These are phyloP conservation scores for Favolaschia claudopus DNA, from an alignment of 768 basidiomycete genomes.

Conservation along the genomic window DNA sequence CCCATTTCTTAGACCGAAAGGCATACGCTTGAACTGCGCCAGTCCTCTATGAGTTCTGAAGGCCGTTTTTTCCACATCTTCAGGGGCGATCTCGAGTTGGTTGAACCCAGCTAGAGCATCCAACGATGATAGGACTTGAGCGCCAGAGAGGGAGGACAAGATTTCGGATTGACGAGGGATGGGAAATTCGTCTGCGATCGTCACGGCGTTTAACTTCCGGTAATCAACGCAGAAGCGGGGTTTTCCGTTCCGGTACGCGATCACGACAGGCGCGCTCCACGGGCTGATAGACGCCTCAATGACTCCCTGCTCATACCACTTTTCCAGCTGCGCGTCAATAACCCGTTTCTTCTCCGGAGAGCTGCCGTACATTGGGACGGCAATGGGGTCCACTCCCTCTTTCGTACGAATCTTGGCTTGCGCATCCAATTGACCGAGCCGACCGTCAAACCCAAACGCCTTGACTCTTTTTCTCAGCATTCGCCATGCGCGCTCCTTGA, in stretches of 20 bases:
- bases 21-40: neutral
- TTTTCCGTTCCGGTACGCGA: too few species aligned
- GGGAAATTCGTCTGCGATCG: too few species aligned
- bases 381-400: neutral
- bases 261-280: too few species aligned
- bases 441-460: neutral
- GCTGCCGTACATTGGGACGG: constrained; percentile 16
- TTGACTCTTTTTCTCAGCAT: neutral
- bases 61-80: neutral
- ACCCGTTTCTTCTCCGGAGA: too few species aligned
- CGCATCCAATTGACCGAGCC: neutral
- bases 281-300: too few species aligned
- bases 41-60: neutral
- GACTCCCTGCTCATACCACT: too few species aligned
- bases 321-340: too few species aligned
- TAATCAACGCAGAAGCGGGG: too few species aligned
- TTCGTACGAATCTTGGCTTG: neutral
- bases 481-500: too few species aligned
- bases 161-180: neutral
- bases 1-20: too few species aligned
- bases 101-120: neutral
- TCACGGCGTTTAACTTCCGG: too few species aligned
- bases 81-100: neutral
- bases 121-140: neutral
- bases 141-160: neutral